Percentiles rank a stretch among this genome's conserved stretches.
Conservation (phyloP, 2,329 filamentous ascomycete species). For the Claviceps purpurea region DNA sequence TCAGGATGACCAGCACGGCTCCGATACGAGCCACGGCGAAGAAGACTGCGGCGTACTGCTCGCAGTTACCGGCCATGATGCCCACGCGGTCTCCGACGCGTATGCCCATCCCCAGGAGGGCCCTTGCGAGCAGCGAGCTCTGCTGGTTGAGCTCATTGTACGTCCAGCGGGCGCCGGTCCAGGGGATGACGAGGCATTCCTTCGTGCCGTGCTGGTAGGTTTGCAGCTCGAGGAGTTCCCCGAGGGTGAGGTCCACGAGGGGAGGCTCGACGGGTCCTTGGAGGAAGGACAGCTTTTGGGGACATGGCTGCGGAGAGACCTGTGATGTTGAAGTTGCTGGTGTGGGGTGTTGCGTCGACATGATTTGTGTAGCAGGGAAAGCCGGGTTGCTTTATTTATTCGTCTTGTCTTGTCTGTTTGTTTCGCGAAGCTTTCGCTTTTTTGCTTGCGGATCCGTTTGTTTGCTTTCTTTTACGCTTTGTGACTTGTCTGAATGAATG, state of each 20-base stretch:
- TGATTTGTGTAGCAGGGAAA: background rate
- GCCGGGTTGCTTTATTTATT: too few species aligned
- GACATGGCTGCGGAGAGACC: conserved; percentile 6
- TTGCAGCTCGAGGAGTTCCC: conserved; percentile 60
- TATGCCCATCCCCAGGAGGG: conserved; percentile 53
- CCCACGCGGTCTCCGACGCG: conserved; percentile 56
- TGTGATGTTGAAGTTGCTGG: background rate
- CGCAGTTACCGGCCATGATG: conserved; percentile 65
- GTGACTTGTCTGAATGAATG: too few species aligned
- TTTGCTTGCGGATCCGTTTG: too few species aligned
- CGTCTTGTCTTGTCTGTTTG: too few species aligned
- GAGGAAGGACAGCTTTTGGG: conserved; percentile 38
- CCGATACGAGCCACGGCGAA: conserved; percentile 57
- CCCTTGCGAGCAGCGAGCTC: conserved; percentile 47
- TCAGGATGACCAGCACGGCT: conserved; percentile 61
- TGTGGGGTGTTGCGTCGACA: background rate
- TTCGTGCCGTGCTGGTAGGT: conserved; percentile 48
- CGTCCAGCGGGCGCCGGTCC: conserved; percentile 63
- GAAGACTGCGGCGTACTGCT: conserved; percentile 70
- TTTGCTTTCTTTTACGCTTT: too few species aligned
- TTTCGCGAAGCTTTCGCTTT: too few species aligned
- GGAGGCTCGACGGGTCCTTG: conserved; percentile 56
- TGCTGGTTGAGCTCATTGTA: conserved; percentile 52
- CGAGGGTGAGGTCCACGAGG: conserved; percentile 57
- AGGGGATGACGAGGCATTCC: conserved; percentile 61